phyloP scores from a whole-genome alignment of 768 basidiomycete genomes.

The Lactarius psammicola region DNA sequence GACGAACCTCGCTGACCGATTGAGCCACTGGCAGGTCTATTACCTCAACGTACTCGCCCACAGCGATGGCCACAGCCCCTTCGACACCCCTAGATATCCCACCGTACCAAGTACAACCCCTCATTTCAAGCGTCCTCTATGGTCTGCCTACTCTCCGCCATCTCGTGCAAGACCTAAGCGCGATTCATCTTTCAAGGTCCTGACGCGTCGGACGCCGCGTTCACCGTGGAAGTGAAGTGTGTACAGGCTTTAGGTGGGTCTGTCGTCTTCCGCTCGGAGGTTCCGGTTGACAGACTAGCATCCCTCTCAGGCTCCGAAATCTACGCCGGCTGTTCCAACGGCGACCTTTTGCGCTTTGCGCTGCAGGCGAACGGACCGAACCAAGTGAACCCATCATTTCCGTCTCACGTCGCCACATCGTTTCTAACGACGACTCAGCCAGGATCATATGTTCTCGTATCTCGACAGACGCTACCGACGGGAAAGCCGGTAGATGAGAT shows the following conservation, averaged over 20 bases:
- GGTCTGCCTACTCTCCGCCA: background rate
- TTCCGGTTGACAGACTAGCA: background rate
- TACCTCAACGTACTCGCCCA: background rate
- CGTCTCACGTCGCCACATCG: background rate
- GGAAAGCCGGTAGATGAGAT: slow-evolving; percentile 79
- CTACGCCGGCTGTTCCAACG: slow-evolving; percentile 83
- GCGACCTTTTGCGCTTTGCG: slow-evolving; percentile 77
- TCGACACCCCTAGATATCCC: slow-evolving; percentile 31
- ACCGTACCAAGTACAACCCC: slow-evolving; percentile 24
- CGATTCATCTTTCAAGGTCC: background rate
- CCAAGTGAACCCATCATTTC: slow-evolving; percentile 31
- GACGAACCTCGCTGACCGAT: background rate
- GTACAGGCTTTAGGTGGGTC: slow-evolving; percentile 34
- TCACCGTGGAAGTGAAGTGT: slow-evolving; percentile 28
- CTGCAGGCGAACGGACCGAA: slow-evolving; percentile 58
- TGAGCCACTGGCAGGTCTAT: no score
- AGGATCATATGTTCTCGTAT: slow-evolving; percentile 32
- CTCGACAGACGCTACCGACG: slow-evolving; percentile 56
- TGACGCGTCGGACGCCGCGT: background rate
- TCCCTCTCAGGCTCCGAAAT: slow-evolving; percentile 66
- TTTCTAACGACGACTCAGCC: slow-evolving; percentile 23
- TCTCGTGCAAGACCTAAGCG: slow-evolving; percentile 1
- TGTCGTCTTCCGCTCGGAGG: background rate
- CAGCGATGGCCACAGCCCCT: slow-evolving; percentile 23
- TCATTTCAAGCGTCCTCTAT: background rate